These are phyloP conservation scores for Neurospora sp. DNA, from an alignment of 495 filamentous ascomycete genomes.

Conservation along the genomic window DNA sequence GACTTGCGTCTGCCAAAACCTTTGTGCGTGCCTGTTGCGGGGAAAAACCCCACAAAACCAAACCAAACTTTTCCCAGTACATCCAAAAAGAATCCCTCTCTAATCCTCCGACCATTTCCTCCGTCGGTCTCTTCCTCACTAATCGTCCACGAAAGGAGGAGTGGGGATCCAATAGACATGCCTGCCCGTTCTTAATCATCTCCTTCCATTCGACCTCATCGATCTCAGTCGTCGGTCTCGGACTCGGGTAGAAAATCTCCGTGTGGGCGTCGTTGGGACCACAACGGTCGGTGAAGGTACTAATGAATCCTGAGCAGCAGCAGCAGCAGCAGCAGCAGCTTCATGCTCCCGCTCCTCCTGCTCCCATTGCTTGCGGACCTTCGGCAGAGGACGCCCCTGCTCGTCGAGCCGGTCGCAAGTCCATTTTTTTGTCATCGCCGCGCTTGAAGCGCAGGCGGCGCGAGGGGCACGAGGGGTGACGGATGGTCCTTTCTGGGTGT, in stretches of 20 bases:
- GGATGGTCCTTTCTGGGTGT: background rate
- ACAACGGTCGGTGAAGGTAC: background rate
- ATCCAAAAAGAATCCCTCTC: no score
- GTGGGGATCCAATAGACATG: no score
- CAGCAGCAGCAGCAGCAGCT: background rate
- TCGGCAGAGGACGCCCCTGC: background rate
- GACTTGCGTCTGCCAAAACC: no score
- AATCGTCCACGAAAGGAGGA: no score
- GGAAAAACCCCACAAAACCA: no score
- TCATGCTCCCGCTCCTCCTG: background rate
- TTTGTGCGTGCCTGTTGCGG: no score
- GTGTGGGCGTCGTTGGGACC: background rate
- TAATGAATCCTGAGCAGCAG: background rate
- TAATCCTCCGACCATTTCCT: no score
- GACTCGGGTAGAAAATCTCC: background rate
- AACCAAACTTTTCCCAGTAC: no score
- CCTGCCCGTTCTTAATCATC: background rate
- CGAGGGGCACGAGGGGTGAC: background rate
- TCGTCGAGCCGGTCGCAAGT: background rate
- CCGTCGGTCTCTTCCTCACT: no score
- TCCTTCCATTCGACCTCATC: background rate
- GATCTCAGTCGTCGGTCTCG: background rate
- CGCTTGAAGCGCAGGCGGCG: background rate
- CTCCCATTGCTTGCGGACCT: background rate
- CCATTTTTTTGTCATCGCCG: background rate